Base-by-base conservation (phyloP, 2,329 filamentous ascomycete genomes). In the Neoscytalidium dimidiatum region DNA sequence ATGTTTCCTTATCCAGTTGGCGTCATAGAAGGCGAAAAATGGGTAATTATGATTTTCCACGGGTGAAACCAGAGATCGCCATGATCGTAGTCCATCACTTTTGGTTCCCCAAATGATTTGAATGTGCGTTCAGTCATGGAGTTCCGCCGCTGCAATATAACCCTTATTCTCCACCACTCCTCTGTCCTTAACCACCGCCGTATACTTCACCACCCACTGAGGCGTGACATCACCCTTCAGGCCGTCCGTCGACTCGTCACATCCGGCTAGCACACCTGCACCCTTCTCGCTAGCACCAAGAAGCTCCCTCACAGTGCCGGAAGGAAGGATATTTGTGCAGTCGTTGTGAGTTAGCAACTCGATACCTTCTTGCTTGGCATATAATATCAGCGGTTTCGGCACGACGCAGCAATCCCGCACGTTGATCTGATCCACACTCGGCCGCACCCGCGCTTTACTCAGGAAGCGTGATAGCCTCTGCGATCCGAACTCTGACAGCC, bases 81-180 rank as follows among this genome's bases (percentile, higher is more conserved):
- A 9, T 41, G 7, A 28, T 41, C 33, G 19, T n/a, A 14, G 33
- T 21, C 49, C 23, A 29, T 23, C 35, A 28, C 23, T 48, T 48
- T 17, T 9, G 8, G 13, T 17, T 17, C 13, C 9, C 9, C 5
- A 17, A 13, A 14, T 5, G n/a, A 41, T 41, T 41, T 17, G 38
- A n/a, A n/a, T n/a, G n/a, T n/a, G n/a, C n/a, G 13, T 43, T 57
- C 26, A 60, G 17, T 82, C 81, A 52, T 82, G 81, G 69, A 95
- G 78, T 74, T 92, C 89, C 3, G 94, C 94, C 21, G 89, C 88
- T 1, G 94, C 94, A 82, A 97, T 97, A 78, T 97, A 98, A 7
- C 95, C 95, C 82, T 98, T 99, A 75, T 95, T 97, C 83, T 99
- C 95, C 69, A 99, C 94, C 8, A 99, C 95, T 14, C 95, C 95